Conservation (phyloP, 176 grass and related monocot genomes). For the Guadua angustifolia region DNA sequence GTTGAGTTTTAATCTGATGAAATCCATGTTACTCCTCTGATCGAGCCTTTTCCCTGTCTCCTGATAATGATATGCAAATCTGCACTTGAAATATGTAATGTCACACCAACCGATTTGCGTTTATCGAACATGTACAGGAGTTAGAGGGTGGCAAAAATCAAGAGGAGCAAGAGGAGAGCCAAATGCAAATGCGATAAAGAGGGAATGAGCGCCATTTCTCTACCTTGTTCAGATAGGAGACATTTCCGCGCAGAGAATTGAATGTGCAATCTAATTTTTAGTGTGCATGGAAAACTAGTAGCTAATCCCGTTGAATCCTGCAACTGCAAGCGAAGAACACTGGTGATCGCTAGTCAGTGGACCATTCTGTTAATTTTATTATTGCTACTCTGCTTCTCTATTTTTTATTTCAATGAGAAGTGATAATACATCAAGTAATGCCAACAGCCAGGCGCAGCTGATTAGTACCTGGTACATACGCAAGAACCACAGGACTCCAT, state of each 20-base stretch:
- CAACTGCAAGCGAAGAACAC: background rate
- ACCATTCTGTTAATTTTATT: background rate
- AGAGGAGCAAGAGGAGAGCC: background rate
- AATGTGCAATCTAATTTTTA: background rate
- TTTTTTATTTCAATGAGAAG: conserved; percentile 4
- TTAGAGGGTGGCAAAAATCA: background rate
- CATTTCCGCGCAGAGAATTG: background rate
- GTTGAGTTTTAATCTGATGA: background rate
- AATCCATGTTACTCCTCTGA: too few species aligned
- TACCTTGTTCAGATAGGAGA: background rate
- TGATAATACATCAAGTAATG: background rate
- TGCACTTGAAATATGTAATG: too few species aligned
- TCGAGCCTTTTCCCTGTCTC: too few species aligned
- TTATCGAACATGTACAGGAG: too few species aligned
- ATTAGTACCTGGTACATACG: background rate
- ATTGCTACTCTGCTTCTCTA: background rate
- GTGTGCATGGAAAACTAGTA: background rate
- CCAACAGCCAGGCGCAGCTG: background rate
- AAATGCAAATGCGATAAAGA: background rate
- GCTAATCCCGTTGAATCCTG: background rate
- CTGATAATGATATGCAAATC: too few species aligned
- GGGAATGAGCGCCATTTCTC: background rate
- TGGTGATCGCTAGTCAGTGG: background rate
- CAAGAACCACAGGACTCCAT: background rate
- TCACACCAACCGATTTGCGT: too few species aligned